Base-by-base conservation (phyloP, 352 stramenopile genomes). In the Phytopythium aichiense region DNA sequence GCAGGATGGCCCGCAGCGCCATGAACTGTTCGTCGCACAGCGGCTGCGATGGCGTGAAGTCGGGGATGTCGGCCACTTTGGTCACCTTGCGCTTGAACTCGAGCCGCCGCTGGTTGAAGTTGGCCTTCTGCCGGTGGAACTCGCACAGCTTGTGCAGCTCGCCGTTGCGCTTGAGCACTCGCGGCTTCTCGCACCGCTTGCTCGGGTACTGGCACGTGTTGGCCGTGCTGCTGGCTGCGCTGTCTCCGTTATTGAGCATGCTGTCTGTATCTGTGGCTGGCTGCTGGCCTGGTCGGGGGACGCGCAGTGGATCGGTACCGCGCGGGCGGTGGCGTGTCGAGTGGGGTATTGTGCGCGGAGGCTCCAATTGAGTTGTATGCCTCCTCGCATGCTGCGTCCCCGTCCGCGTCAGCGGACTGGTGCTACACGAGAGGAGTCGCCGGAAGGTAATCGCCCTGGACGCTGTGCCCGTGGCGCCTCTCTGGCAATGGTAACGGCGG, bases 181-280 rank as follows among this genome's bases (percentile, higher is more conserved):
- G 71, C 22, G 57, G 56, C 43, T 83, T 77, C 7, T 65, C 37
- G 60, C 73, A 87, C 18, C 56, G 65, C 28, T 82, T 84, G 63
- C 64, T 74, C 15, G 69, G 59, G 52, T 85, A 81, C 18, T 64
- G 38, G 31, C 76, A 82, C 18, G 40, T 46, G 38, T 60, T 25
- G 37, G 43, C 22, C 18, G 45, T 35, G 2, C 45, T 25, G 45
- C 31, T 31, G 13, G 35, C 16, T 18, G 38, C 43, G 45, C 22
- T 48, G 43, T 46, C 22, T n/a, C 2, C 16, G 13, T 38, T 45
- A 31, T 55, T 55, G 42, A 16, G 11, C 42, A 55, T 62, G 30
- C 7, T 53, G 13, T 18, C 3, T 6, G 12, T 57, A 4, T 16
- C 6, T 25, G 35, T 43, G 18, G 31, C 6, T 54, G 48, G 7